phyloP scores from a whole-genome alignment of 2,329 filamentous ascomycete species.

The Fusarium solani-melongenae region DNA sequence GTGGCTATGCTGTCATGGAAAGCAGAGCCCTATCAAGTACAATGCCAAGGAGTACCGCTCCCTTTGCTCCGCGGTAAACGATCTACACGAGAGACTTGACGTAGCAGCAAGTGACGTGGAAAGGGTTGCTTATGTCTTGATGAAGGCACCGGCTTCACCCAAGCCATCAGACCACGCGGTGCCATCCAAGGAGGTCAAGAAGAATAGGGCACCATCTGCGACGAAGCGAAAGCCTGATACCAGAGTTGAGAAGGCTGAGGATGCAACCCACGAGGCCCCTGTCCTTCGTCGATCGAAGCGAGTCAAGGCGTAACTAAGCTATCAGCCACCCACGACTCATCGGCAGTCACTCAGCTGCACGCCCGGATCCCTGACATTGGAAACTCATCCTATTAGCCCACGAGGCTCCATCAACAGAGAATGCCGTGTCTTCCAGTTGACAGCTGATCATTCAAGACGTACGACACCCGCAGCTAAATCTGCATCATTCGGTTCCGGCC shows the following conservation, averaged over 20 bases:
- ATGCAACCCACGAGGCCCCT: constrained; percentile 26
- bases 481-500: not conserved
- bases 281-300: constrained; percentile 41
- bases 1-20: constrained; percentile 72
- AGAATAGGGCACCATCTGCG: constrained; percentile 4
- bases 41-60: constrained; percentile 73
- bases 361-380: not conserved
- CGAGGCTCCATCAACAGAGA: not conserved
- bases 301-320: constrained; percentile 24
- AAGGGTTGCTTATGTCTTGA: constrained; percentile 76
- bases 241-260: constrained; percentile 9
- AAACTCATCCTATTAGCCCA: not conserved
- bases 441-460: constrained; percentile 2
- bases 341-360: not conserved
- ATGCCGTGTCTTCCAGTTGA: not conserved
- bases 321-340: not conserved
- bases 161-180: constrained; percentile 4
- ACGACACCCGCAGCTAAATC: not conserved
- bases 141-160: constrained; percentile 53
- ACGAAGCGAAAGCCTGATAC: constrained; percentile 39
- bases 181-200: constrained; percentile 16
- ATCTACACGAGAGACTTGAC: constrained; percentile 60
- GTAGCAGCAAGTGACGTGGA: constrained; percentile 73
- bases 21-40: constrained; percentile 72
- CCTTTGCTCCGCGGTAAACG: constrained; percentile 58